phyloP scores from a whole-genome alignment of 1,284 basidiomycete species.

The Vanrija humicola region DNA sequence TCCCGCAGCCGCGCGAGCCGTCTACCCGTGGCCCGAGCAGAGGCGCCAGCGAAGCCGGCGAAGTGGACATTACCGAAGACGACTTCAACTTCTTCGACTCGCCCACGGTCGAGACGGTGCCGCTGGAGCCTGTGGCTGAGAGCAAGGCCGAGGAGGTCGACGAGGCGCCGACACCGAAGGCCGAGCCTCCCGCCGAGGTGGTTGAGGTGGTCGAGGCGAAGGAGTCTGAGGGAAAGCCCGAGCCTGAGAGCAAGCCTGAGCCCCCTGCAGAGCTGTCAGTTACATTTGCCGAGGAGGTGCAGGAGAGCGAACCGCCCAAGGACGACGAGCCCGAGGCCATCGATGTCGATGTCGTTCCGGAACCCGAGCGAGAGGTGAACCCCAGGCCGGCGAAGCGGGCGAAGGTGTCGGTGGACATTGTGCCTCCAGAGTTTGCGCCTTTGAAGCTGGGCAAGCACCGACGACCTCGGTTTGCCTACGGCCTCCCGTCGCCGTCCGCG shows the following conservation, averaged over 20 bases:
- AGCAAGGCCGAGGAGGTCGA: not conserved
- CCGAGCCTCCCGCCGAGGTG: slow-evolving; percentile 2
- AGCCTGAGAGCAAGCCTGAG: not conserved
- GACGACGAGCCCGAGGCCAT: not conserved
- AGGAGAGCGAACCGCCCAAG: not conserved
- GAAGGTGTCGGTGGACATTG: slow-evolving; percentile 17
- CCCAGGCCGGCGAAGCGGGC: not conserved
- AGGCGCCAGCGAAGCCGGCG: not conserved
- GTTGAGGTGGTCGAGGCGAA: not conserved
- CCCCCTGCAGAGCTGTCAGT: not conserved
- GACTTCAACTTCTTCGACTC: slow-evolving; percentile 48
- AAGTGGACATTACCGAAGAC: slow-evolving; percentile 35
- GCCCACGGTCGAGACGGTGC: slow-evolving; percentile 15
- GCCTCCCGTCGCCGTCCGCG: slow-evolving; percentile 34
- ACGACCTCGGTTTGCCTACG: slow-evolving; percentile 22
- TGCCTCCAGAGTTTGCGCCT: slow-evolving; percentile 33
- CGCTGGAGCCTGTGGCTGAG: not conserved
- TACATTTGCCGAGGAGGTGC: not conserved
- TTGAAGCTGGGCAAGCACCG: slow-evolving; percentile 9
- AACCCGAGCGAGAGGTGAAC: not conserved
- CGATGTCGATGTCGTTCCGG: not conserved
- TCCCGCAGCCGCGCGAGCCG: slow-evolving; percentile 1
- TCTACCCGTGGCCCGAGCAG: not conserved
- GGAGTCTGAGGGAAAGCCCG: not conserved
- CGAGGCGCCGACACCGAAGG: not conserved